Percentiles rank a stretch among this genome's conserved stretches.
phyloP scores from a whole-genome alignment of 768 basidiomycete species.

The Chalciporus sphaerocephalus region DNA sequence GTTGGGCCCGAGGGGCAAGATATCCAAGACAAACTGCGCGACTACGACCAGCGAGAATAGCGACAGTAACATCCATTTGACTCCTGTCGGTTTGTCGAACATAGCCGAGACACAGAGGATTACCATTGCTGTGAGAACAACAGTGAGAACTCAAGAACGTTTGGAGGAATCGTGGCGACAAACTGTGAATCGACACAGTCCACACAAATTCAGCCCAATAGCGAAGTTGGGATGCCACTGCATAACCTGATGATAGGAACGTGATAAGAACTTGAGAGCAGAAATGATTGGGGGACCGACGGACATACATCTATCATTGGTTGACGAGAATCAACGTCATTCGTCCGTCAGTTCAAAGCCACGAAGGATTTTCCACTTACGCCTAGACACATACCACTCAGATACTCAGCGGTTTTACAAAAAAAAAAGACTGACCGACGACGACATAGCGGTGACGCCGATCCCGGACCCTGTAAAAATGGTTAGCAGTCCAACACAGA shows the following conservation, averaged over 20 bases:
- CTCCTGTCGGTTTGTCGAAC: constrained; percentile 6
- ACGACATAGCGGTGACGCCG: not conserved
- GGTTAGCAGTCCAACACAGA: not conserved
- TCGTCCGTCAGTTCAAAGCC: not conserved
- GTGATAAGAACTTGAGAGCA: too few species aligned
- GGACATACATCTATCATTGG: constrained; percentile 5
- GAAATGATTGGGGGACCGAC: too few species aligned
- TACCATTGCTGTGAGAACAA: constrained; percentile 8
- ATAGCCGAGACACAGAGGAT: constrained; percentile 14
- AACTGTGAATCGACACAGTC: not conserved
- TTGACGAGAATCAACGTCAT: not conserved
- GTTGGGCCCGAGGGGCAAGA: constrained; percentile 1
- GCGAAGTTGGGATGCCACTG: too few species aligned
- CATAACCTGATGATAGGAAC: not conserved
- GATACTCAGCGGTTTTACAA: not conserved
- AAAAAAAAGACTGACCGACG: not conserved
- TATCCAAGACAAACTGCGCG: not conserved
- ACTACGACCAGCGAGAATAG: constrained; percentile 1
- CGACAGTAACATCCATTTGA: not conserved
- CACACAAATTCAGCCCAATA: constrained; percentile 1
- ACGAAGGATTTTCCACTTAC: not conserved
- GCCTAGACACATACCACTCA: not conserved
- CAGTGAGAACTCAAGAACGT: not conserved
- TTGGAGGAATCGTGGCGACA: not conserved
- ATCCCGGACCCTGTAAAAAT: not conserved